Conservation (phyloP, 1,284 basidiomycete species). For the Trichosporon ovoides region DNA sequence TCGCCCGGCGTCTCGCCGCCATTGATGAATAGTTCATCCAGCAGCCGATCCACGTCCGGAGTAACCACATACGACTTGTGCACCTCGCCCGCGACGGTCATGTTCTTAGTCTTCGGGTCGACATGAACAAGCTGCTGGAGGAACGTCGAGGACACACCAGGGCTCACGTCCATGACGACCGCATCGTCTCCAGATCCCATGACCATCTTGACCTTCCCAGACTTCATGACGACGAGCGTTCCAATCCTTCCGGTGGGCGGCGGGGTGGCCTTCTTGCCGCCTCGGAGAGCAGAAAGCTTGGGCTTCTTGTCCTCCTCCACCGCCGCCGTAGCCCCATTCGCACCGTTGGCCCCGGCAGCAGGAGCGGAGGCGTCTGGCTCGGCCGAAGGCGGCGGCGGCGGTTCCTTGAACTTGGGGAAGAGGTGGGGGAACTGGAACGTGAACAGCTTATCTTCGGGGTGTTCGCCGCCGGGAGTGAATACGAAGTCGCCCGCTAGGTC, state of each 20-base stretch:
- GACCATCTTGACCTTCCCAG: conserved; percentile 80
- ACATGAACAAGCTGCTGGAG: conserved; percentile 79
- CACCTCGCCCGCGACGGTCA: conserved; percentile 75
- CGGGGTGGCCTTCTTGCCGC: conserved; percentile 35
- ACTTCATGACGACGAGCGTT: conserved; percentile 72
- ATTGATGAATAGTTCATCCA: conserved; percentile 59
- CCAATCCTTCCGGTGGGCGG: conserved; percentile 73
- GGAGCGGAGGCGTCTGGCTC: conserved; percentile 5
- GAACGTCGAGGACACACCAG: conserved; percentile 80
- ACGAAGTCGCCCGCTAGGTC: conserved; percentile 78
- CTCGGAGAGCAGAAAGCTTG: conserved; percentile 22
- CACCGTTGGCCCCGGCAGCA: too few relatives aligned
- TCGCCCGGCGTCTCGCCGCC: conserved; percentile 46
- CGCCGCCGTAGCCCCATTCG: too few relatives aligned
- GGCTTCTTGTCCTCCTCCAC: conserved; percentile 37
- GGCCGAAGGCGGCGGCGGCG: not conserved
- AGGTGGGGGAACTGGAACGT: conserved; percentile 90
- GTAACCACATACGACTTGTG: conserved; percentile 79
- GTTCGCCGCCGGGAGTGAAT: conserved; percentile 35
- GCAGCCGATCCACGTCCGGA: conserved; percentile 72
- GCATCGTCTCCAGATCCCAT: conserved; percentile 72
- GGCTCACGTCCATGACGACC: conserved; percentile 76
- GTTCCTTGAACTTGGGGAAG: conserved; percentile 65
- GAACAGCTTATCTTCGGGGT: conserved; percentile 65
- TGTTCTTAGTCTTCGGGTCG: conserved; percentile 56